Conservation (phyloP, 192 early-diverging fungal genomes). For the Pilaira anomala region DNA sequence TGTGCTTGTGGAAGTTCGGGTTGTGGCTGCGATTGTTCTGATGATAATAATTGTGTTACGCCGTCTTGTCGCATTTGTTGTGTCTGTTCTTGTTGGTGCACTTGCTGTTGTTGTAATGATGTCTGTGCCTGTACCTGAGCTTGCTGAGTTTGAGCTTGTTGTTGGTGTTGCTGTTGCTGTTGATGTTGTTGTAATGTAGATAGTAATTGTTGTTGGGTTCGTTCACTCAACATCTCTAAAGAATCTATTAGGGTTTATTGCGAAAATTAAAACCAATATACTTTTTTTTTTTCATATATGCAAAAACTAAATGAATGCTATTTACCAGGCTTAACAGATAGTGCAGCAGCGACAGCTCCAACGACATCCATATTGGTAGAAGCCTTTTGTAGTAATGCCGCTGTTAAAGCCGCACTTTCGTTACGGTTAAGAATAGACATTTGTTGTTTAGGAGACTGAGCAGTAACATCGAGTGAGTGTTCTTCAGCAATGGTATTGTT, state of each 20-base stretch:
- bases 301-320: neutral
- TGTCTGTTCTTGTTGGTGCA: neutral
- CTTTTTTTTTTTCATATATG: too few species aligned
- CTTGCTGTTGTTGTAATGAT: neutral
- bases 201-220: neutral
- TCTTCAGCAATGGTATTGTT: neutral
- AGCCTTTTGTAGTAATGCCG: slow-evolving; percentile 25
- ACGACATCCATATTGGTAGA: slow-evolving; percentile 18
- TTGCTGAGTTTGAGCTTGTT: neutral
- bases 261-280: neutral
- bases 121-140: neutral
- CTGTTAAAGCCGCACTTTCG: slow-evolving; percentile 17
- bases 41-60: neutral
- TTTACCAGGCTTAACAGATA: slow-evolving; percentile 23
- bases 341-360: slow-evolving; percentile 20
- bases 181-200: neutral
- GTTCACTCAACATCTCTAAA: neutral
- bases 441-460: too few species aligned
- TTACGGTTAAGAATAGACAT: too few species aligned
- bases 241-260: too few species aligned
- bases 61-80: neutral
- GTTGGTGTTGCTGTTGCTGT: neutral
- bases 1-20: neutral
- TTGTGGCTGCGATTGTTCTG: too few species aligned
- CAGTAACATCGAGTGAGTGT: neutral